Base-by-base conservation (phyloP, 805 yeast species). In the Ogataea henricii region DNA sequence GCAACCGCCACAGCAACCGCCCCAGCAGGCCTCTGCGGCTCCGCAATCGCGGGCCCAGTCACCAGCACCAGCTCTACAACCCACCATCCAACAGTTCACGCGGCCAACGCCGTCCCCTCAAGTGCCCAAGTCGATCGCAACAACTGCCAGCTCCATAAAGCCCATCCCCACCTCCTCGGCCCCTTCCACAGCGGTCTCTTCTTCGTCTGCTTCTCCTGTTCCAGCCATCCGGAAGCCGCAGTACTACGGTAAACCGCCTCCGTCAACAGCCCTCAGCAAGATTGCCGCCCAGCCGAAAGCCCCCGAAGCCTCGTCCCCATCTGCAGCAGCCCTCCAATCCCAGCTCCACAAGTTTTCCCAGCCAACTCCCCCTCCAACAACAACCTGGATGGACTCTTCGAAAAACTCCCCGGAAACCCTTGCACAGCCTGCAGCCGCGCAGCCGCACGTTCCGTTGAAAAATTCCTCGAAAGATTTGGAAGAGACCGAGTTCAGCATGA, bases 201-300 rank as follows among this genome's bases (percentile, higher is more conserved):
- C 45, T 13, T 41, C 46, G 46, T 35, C 60, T 37, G 38, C 71
- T 48, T 41, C 66, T 39, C 56, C 35, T 44, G 39, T 41, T 9
- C 49, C 51, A n/a, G 54, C 49, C 2, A 56, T 57, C 14, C 53
- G 56, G 40, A 64, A 61, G 49, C 69, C 65, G 16, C 65, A 59
- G 34, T 60, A 55, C 49, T 65, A 60, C 50, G 61, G 61, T 8
- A 59, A 53, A 39, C 58, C 54, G 13, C 50, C 53, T 17, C 42
- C 52, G n/a, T 34, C 52, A 1, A 45, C 53, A 3, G 46, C 43
- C 4, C 18, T 43, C 12, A 32, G 39, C 23, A 30, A 46, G 20
- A 20, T 41, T 13, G 8, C 40, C 2, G 25, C 47, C 16, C 27
- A 13, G 33, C 13, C 30, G 6, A 13, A 41, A 12, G 33, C 30